Base-by-base conservation (phyloP, 805 yeast genomes). In the Lipomyces chichibuensis region DNA sequence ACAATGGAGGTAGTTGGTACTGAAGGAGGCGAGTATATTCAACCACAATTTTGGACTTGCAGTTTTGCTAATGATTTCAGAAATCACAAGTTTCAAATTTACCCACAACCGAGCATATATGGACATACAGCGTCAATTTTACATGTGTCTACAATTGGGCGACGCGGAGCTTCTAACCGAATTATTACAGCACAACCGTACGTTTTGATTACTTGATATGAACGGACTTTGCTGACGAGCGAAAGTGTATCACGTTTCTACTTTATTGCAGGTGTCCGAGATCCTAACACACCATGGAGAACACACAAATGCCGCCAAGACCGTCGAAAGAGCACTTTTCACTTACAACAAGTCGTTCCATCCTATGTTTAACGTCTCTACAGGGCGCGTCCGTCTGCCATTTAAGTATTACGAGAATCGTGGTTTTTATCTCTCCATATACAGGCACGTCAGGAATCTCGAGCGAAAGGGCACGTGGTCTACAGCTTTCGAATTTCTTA, bases 401-500 rank as follows among this genome's bases (percentile, higher is more conserved):
- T 92, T 85, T 77, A 92, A 88, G 72, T 83, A 70, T 59, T 89
- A 87, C 73, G 83, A 87, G 76, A 92, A 90, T 77, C 83, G 97
- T 69, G 92, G 88, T 73, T 87, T 92, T 71, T 89, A 89, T 72
- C 78, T 92, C 62, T 84, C 92, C 2, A 72, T 91, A 1, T 91
- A 91, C 80, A 84, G 93, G 71, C 87, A 89, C 74, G 85, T 92
- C 65, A 82, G 84, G 13, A 85, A 85, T 1, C 79, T 92, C 53
- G 89, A 92, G 1, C 92, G 89, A 72, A 84, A 91, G 73, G 90
- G 96, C 3, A 90, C 94, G 1, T 87, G 84, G 74, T 83, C 79
- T 65, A 92, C 97, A 0, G 96, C 97, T 0, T 83, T 90, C 55
- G 85, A 86, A 54, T 92, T 88, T 80, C 85, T 90, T 72, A 91